A percentile compares a stretch with the other conserved stretches of the same genome.
Evolutionary conservation across 2,329 filamentous ascomycete genomes (phyloP).

Genomic region (Alternaria sp.): DNA sequence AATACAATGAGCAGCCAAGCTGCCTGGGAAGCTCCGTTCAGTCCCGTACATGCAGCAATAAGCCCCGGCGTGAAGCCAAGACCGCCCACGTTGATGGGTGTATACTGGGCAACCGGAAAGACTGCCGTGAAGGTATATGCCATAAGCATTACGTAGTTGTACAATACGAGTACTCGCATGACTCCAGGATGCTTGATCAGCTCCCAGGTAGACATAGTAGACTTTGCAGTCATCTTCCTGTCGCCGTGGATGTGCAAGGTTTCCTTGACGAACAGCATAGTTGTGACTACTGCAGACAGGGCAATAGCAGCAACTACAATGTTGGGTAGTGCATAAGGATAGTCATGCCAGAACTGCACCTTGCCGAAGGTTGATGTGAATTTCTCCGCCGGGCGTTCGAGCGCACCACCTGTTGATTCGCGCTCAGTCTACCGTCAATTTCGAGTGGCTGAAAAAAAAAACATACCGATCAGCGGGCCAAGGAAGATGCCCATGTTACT

Average conservation of each 20-base stretch:
- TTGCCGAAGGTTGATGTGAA: conserved; percentile 67
- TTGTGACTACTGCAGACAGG: conserved; percentile 61
- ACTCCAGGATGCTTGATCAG: conserved; percentile 72
- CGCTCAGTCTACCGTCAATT: background rate
- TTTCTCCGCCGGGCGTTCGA: conserved; percentile 72
- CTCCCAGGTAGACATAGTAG: conserved; percentile 59
- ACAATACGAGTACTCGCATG: conserved; percentile 69
- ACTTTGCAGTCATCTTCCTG: conserved; percentile 30
- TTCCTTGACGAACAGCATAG: conserved; percentile 68
- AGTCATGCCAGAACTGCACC: conserved; percentile 66
- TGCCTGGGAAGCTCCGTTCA: conserved; percentile 72
- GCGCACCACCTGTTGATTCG: conserved; percentile 64
- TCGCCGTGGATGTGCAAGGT: conserved; percentile 44
- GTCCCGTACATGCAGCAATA: conserved; percentile 72
- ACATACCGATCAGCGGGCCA: conserved; percentile 67
- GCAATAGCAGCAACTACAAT: conserved; percentile 66
- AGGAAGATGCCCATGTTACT: conserved; percentile 78
- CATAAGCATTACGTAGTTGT: conserved; percentile 72
- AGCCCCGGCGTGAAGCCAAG: conserved; percentile 67
- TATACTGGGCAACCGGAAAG: conserved; percentile 73
- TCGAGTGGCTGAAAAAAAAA: background rate
- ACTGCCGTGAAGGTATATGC: conserved; percentile 77
- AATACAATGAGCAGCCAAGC: conserved; percentile 76
- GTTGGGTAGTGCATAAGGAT: conserved; percentile 72
- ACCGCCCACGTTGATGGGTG: conserved; percentile 68